Conservation (phyloP, 768 basidiomycete species). For the Thelephora aurantiotincta region DNA sequence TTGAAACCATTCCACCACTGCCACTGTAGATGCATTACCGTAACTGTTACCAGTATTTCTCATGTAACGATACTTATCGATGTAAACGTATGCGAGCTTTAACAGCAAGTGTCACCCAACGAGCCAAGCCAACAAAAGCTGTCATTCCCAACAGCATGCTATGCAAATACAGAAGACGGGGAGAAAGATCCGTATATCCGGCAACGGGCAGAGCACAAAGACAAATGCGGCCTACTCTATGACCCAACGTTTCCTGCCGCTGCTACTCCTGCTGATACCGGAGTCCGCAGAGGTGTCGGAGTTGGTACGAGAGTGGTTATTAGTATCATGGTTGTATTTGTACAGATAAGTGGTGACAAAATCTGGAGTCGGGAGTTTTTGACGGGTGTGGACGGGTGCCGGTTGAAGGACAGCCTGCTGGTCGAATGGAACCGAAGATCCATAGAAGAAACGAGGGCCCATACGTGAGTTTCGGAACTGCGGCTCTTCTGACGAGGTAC, state of each 20-base stretch:
- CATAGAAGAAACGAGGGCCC: conserved; percentile 36
- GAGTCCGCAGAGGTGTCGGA: conserved; percentile 12
- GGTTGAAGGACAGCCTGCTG: conserved; percentile 6
- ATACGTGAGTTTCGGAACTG: conserved; percentile 19
- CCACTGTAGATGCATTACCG: not conserved
- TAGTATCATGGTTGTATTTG: conserved; percentile 23
- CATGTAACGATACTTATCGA: not conserved
- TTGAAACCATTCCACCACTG: conserved; percentile 6
- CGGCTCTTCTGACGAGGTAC: conserved; percentile 24
- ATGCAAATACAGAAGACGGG: not conserved
- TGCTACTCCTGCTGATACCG: conserved; percentile 13
- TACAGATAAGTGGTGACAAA: conserved; percentile 8
- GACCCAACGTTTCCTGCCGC: conserved; percentile 30
- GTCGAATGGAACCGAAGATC: conserved; percentile 27
- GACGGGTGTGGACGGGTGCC: not conserved
- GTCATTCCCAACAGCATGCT: not conserved
- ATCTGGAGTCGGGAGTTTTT: too few species aligned
- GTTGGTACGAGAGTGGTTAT: conserved; percentile 21
- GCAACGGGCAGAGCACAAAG: not conserved
- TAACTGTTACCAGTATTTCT: not conserved
- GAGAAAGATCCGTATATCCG: not conserved
- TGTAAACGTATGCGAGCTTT: not conserved
- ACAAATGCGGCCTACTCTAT: conserved; percentile 29
- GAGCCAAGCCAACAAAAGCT: not conserved
- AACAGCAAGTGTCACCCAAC: too few species aligned